Evolutionary conservation across 208 protist species (phyloP), one percentile per base, ranked within the genome.

Genomic region (Leishmania guyanensis): DNA sequence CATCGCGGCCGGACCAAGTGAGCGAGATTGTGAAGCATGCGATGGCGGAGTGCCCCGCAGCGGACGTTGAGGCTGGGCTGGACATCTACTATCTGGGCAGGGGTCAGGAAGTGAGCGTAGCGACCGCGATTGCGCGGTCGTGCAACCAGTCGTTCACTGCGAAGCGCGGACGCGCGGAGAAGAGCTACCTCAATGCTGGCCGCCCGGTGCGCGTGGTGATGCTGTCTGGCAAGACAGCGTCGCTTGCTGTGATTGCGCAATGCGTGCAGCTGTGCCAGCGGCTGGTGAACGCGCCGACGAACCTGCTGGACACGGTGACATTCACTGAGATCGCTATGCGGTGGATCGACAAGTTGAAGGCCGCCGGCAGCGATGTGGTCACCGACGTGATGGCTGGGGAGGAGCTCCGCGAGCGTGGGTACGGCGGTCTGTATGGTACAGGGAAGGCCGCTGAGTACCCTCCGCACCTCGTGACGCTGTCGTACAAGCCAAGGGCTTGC

Each of bases 371-470:
- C 39, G 64, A 89, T 43, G 92, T 93, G 43, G 72, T 65, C 12
- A 84, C 86, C 0, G 74, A 90, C 54, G 83, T 95, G 29, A 84
- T 98, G 48, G 62, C 78, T 39, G 95, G 95, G 5, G 95, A 98
- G 82, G 88, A 91, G 72, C 92, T 98, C 17, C 88, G 92, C 9
- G 92, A 96, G 77, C n/a, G 75, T 50, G 94, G 94, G n/a, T 96
- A 96, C 84, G 92, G 91, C 69, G 93, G 93, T 14, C 75, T 97
- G 17, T 97, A 96, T 80, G 91, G 91, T 17, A 91, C 91, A 22
- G 95, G 95, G 22, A 97, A 97, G 79, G 93, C 90, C 2, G 95
- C 94, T 5, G 91, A 96, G 89, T 97, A 89, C 85, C 92, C 93
- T 9, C 93, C 95, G 51, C 83, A 89, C 62, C 85, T 98, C 16